phyloP scores from a whole-genome alignment of 805 yeast genomes.

The Sungouiozyma ichnusensis region DNA sequence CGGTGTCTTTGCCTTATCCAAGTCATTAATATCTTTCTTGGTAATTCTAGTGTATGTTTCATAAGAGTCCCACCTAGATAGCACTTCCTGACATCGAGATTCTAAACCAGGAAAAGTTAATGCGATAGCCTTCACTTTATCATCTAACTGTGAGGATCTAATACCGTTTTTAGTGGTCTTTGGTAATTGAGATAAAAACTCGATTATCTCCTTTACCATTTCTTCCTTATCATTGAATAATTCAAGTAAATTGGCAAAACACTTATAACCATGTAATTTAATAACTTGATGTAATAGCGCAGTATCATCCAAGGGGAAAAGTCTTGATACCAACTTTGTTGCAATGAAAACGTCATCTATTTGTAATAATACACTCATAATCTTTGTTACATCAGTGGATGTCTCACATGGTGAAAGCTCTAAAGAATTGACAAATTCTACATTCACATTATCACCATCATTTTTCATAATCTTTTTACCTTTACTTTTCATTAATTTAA shows the following conservation, averaged over 20 bases:
- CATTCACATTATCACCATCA: conserved; percentile 44
- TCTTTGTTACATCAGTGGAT: conserved; percentile 57
- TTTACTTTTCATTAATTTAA: conserved; percentile 44
- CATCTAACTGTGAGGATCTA: conserved; percentile 61
- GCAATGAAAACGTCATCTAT: conserved; percentile 58
- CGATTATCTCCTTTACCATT: conserved; percentile 40
- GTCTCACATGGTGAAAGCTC: conserved; percentile 38
- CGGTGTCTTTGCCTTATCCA: conserved; percentile 6
- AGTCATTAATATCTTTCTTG: conserved; percentile 32
- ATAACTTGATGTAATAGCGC: conserved; percentile 49
- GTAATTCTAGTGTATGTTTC: conserved; percentile 84
- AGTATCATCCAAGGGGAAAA: conserved; percentile 33
- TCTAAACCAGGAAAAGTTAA: conserved; percentile 23
- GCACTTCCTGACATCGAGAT: conserved; percentile 31
- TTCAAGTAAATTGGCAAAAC: conserved; percentile 51
- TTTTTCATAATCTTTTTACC: conserved; percentile 38
- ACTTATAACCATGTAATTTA: conserved; percentile 78
- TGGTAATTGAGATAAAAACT: conserved; percentile 56
- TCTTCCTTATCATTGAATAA: conserved; percentile 26
- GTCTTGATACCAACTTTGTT: conserved; percentile 55
- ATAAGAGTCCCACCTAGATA: conserved; percentile 60
- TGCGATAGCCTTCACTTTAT: conserved; percentile 32
- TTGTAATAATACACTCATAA: conserved; percentile 74
- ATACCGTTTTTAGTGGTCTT: conserved; percentile 69
- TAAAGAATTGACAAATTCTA: conserved; percentile 52